phyloP scores from a whole-genome alignment of 768 basidiomycete species.

The Mycena kentingensis region DNA sequence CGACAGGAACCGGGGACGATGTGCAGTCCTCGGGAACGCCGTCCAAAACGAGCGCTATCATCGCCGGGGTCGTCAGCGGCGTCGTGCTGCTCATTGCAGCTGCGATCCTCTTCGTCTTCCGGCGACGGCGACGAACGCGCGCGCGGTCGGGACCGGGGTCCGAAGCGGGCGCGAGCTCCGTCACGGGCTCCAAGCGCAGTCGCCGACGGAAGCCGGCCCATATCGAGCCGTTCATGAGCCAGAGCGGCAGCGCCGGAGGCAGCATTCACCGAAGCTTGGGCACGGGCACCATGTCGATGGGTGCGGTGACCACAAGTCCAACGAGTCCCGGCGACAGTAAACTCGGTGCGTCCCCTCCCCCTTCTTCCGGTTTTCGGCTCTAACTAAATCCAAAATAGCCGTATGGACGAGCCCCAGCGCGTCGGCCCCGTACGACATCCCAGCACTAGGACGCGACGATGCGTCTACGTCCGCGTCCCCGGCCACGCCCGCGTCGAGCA shows the following conservation, averaged over 20 bases:
- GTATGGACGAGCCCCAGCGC: too few relatives aligned
- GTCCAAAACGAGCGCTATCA: constrained; percentile 4
- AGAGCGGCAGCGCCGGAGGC: neutral
- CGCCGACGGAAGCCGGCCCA: too few relatives aligned
- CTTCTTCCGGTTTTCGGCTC: neutral
- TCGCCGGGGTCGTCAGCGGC: constrained; percentile 4
- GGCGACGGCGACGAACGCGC: neutral
- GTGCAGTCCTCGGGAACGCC: neutral
- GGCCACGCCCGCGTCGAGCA: too few relatives aligned
- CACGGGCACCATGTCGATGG: too few relatives aligned
- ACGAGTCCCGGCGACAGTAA: neutral
- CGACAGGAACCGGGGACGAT: neutral
- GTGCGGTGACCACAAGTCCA: too few relatives aligned
- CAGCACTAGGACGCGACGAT: too few relatives aligned
- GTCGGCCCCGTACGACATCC: too few relatives aligned
- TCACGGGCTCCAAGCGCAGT: neutral
- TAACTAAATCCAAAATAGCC: neutral
- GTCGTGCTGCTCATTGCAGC: neutral
- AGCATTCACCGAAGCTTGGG: too few relatives aligned
- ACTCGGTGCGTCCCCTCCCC: neutral
- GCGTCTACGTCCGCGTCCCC: too few relatives aligned
- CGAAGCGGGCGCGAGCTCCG: too few relatives aligned
- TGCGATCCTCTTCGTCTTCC: neutral
- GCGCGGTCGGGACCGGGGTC: neutral
- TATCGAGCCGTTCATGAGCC: neutral